phyloP scores from a whole-genome alignment of 768 basidiomycete genomes.

The Pleurotus giganteus region DNA sequence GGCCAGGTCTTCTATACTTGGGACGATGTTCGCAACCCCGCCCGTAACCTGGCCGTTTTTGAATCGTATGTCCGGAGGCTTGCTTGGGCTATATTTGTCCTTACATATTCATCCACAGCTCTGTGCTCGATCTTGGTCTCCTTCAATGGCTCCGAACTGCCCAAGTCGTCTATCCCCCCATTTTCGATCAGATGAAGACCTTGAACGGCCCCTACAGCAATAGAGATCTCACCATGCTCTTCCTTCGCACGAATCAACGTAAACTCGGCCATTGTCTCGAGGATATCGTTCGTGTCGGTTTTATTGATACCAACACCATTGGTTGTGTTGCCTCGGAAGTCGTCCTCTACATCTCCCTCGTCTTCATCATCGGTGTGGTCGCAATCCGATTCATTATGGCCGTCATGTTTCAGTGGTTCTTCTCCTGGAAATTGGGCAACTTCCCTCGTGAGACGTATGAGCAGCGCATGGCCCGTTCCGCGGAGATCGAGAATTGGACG shows the following conservation, averaged over 20 bases:
- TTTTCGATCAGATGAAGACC: constrained; percentile 78
- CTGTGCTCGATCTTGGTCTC: constrained; percentile 85
- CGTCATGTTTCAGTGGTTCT: constrained; percentile 97
- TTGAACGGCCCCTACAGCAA: constrained; percentile 73
- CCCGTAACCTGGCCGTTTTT: constrained; percentile 88
- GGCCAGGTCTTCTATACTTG: constrained; percentile 96
- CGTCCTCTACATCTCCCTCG: constrained; percentile 91
- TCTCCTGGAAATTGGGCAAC: constrained; percentile 91
- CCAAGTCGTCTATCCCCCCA: constrained; percentile 77
- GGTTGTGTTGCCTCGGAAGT: constrained; percentile 96
- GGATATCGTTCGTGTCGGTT: constrained; percentile 86
- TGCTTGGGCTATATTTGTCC: constrained; percentile 5
- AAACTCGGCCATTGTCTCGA: constrained; percentile 77
- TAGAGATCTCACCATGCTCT: constrained; percentile 84
- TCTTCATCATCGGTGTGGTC: constrained; percentile 98
- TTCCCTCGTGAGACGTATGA: constrained; percentile 93
- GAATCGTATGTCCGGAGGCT: constrained; percentile 66
- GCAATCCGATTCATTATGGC: constrained; percentile 95
- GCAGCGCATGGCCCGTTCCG: constrained; percentile 84
- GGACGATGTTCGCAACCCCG: constrained; percentile 70
- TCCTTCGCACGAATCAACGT: constrained; percentile 70
- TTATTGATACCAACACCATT: constrained; percentile 91
- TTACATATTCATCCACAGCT: constrained; percentile 37
- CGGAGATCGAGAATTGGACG: constrained; percentile 95
- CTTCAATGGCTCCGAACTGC: constrained; percentile 80